Percentiles rank a stretch among this genome's conserved stretches.
Conservation (phyloP, 1,284 basidiomycete genomes). For the Tylopilus sp. region DNA sequence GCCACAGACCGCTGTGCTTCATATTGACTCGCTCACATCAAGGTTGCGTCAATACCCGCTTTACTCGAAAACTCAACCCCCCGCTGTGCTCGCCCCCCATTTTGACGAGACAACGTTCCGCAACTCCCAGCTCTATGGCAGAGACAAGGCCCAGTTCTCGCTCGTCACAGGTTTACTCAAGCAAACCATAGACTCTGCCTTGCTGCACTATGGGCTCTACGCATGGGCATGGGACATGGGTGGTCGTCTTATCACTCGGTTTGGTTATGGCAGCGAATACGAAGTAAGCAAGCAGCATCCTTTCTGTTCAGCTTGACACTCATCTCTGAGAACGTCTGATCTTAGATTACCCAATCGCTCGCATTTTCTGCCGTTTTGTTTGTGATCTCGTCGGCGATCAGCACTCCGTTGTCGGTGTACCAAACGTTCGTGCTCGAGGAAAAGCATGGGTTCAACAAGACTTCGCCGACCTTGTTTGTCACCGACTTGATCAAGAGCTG, state of each 20-base stretch:
- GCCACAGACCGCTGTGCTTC: not conserved
- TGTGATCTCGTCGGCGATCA: constrained; percentile 74
- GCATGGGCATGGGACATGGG: constrained; percentile 81
- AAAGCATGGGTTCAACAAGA: constrained; percentile 98
- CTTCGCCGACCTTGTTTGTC: constrained; percentile 80
- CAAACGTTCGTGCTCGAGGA: constrained; percentile 96
- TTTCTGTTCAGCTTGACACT: not conserved
- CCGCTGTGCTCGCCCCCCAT: constrained; percentile 78
- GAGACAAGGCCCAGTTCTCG: constrained; percentile 91
- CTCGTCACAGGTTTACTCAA: constrained; percentile 81
- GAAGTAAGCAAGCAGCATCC: constrained; percentile 56
- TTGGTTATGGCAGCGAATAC: constrained; percentile 75
- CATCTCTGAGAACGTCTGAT: constrained; percentile 9
- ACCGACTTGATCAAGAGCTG: constrained; percentile 87
- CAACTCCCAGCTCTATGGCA: constrained; percentile 93
- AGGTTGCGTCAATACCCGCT: constrained; percentile 88
- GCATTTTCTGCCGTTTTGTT: constrained; percentile 80
- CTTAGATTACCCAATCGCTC: constrained; percentile 86
- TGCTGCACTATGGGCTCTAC: constrained; percentile 85
- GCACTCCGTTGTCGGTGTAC: constrained; percentile 83
- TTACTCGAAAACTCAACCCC: constrained; percentile 85
- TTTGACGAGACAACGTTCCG: constrained; percentile 82
- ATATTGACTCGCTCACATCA: not conserved
- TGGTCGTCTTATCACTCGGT: constrained; percentile 60
- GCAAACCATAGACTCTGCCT: constrained; percentile 75